These are phyloP conservation scores for Xerocomus amazonicus DNA, from an alignment of 1,284 basidiomycete genomes.

Conservation along the genomic window DNA sequence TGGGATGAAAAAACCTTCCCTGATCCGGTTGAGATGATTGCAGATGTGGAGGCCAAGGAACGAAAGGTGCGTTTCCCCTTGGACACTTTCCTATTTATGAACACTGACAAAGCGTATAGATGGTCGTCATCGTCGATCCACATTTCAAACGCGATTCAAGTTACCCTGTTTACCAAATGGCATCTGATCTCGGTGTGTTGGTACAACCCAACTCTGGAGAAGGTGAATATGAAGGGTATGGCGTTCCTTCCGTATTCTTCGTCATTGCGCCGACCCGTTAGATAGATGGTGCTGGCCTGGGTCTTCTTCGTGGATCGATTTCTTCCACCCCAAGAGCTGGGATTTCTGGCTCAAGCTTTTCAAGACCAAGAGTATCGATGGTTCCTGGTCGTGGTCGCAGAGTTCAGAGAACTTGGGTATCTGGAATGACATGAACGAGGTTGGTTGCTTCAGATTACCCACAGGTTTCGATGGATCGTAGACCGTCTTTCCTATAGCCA, in stretches of 20 bases:
- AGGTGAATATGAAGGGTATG: conserved; percentile 81
- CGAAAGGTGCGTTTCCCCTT: conserved; percentile 63
- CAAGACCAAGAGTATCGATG: conserved; percentile 50
- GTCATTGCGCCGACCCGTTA: not conserved
- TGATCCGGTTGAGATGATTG: conserved; percentile 90
- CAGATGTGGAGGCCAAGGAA: conserved; percentile 80
- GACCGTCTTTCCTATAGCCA: conserved; percentile 50
- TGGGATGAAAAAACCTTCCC: conserved; percentile 95
- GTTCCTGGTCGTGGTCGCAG: conserved; percentile 67
- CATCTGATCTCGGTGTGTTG: conserved; percentile 76
- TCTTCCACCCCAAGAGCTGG: conserved; percentile 90
- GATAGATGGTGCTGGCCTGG: conserved; percentile 92
- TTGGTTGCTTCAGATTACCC: conserved; percentile 28
- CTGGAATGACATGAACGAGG: conserved; percentile 99
- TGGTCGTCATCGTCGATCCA: conserved; percentile 97
- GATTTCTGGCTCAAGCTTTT: conserved; percentile 90
- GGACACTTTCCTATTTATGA: not conserved
- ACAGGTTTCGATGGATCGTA: too few species aligned
- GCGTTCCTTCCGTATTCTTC: not conserved
- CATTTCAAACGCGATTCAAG: conserved; percentile 83
- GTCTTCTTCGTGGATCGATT: conserved; percentile 93
- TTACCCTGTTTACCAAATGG: conserved; percentile 86
- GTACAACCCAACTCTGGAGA: conserved; percentile 79
- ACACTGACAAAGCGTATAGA: conserved; percentile 45
- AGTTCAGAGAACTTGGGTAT: conserved; percentile 83